Conservation (phyloP, 257 asterid species). For the Solanum megistacrolobum region DNA sequence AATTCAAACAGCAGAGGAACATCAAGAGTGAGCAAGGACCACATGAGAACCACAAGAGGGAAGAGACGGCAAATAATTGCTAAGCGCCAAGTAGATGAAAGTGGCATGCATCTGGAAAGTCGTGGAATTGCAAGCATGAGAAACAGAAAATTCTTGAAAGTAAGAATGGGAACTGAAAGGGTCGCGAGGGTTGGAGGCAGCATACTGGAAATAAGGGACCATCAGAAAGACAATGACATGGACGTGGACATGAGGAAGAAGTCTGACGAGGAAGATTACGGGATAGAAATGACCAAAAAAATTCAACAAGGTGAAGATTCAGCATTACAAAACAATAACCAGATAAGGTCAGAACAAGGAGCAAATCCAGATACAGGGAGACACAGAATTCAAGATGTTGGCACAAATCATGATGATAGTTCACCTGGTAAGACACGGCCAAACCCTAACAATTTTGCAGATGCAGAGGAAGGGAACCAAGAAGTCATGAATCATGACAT, state of each 20-base stretch:
- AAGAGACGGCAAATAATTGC: conserved; percentile 26
- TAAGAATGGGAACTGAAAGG: neutral
- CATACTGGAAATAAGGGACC: neutral
- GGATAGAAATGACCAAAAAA: neutral
- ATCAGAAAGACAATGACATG: neutral
- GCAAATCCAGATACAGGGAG: neutral
- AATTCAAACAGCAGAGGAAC: conserved; percentile 1
- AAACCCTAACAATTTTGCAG: neutral
- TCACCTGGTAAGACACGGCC: neutral
- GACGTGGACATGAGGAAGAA: neutral
- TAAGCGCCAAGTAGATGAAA: conserved; percentile 2
- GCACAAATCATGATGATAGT: neutral
- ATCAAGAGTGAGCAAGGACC: neutral
- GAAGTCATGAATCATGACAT: neutral
- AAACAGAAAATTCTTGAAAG: neutral
- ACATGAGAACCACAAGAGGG: conserved; percentile 19
- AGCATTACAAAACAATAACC: neutral
- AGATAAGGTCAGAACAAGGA: conserved; percentile 1
- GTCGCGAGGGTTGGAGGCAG: neutral
- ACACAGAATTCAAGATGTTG: neutral
- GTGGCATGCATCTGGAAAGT: neutral
- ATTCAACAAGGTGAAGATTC: neutral
- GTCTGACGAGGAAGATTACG: neutral
- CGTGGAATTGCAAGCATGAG: conserved; percentile 5
- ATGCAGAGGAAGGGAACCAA: neutral